These are phyloP conservation scores for Puya raimondii DNA, from an alignment of 176 grass and related monocot species.

Conservation along the genomic window DNA sequence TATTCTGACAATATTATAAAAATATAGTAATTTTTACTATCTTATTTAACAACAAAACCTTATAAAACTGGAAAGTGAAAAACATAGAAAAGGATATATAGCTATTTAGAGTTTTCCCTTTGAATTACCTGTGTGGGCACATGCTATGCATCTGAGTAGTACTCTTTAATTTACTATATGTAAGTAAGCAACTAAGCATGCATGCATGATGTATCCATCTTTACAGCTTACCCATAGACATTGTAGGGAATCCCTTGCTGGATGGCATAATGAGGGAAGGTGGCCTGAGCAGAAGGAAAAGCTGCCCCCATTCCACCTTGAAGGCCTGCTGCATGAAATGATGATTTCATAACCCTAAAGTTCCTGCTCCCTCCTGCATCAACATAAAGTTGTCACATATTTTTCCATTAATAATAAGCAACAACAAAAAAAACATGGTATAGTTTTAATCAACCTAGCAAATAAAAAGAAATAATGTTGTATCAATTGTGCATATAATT, in stretches of 20 bases:
- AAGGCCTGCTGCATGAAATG: constrained; percentile 12
- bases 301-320: constrained; percentile 14
- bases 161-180: neutral
- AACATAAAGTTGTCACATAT: neutral
- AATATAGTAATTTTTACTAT: too few relatives aligned
- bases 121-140: neutral
- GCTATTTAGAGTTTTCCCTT: neutral
- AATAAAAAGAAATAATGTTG: too few relatives aligned
- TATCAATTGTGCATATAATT: too few relatives aligned
- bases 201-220: neutral
- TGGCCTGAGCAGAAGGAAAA: constrained; percentile 14
- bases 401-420: neutral
- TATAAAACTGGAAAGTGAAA: neutral
- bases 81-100: neutral
- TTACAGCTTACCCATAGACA: constrained; percentile 20
- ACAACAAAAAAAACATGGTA: too few relatives aligned
- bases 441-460: too few relatives aligned
- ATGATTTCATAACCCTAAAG: constrained; percentile 24
- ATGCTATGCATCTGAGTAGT: neutral
- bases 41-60: too few relatives aligned
- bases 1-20: too few relatives aligned
- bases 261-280: constrained; percentile 17
- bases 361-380: constrained; percentile 10
- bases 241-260: constrained; percentile 17
- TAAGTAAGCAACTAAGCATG: neutral